Conservation (phyloP, 345 rosid species). For the Microcos paniculata region DNA sequence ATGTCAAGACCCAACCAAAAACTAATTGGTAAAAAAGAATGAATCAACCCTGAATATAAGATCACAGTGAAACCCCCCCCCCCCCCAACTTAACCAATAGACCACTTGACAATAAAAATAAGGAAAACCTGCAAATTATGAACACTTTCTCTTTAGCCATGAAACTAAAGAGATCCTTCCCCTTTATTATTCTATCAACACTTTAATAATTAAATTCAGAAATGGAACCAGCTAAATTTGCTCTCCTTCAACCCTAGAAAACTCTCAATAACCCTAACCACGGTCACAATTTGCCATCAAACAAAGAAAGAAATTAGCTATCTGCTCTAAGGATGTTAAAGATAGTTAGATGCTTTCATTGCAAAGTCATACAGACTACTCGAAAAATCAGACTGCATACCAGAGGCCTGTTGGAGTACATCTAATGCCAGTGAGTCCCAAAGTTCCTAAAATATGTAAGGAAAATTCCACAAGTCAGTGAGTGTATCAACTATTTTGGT, state of each 20-base stretch:
- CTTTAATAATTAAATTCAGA: not conserved
- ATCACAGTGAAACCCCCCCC: not conserved
- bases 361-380: not conserved
- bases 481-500: not conserved
- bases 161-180: not conserved
- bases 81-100: not conserved
- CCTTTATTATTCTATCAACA: not conserved
- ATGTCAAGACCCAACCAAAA: not conserved
- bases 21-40: not conserved
- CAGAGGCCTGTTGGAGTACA: conserved; percentile 82
- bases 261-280: not conserved
- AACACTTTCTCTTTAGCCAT: not conserved
- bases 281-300: not conserved
- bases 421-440: conserved; percentile 96
- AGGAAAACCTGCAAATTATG: not conserved
- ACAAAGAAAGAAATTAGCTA: not conserved
- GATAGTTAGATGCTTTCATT: not conserved
- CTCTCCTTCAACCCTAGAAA: not conserved
- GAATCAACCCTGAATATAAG: not conserved
- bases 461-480: not conserved
- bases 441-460: conserved; percentile 39
- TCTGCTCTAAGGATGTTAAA: not conserved
- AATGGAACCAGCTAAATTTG: not conserved
- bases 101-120: not conserved
- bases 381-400: conserved; percentile 39